Conservation (phyloP, 805 yeast species). For the Candida caryicola region DNA sequence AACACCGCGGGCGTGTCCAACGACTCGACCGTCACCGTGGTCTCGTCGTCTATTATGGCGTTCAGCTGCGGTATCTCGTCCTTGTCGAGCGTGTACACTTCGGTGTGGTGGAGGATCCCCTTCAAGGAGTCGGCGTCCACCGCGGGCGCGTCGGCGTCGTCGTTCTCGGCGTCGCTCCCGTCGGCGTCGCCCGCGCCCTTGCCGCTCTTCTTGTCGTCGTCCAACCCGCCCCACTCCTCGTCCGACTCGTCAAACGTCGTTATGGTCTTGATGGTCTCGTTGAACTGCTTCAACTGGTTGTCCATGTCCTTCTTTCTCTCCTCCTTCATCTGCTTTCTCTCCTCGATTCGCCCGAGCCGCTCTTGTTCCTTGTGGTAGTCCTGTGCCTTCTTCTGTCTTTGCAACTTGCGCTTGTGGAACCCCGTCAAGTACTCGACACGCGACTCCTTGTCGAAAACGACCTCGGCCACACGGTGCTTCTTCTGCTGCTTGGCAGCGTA, state of each 20-base stretch:
- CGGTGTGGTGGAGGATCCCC: constrained; percentile 18
- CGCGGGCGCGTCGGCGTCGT: constrained; percentile 1
- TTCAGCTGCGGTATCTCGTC: constrained; percentile 18
- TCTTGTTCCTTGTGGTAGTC: constrained; percentile 76
- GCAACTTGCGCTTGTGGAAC: constrained; percentile 88
- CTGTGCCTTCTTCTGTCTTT: constrained; percentile 83
- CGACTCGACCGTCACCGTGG: constrained; percentile 57
- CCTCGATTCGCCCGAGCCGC: constrained; percentile 67
- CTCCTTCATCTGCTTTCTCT: constrained; percentile 66
- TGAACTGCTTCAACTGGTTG: constrained; percentile 57
- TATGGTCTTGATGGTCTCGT: constrained; percentile 39
- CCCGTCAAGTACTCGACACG: constrained; percentile 87
- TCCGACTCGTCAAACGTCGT: constrained; percentile 12
- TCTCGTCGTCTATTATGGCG: constrained; percentile 44
- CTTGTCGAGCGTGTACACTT: constrained; percentile 31
- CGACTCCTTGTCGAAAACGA: constrained; percentile 76
- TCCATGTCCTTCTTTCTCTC: constrained; percentile 67
- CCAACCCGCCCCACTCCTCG: constrained; percentile 41
- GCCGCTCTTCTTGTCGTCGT: constrained; percentile 6
- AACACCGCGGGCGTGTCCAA: constrained; percentile 44
- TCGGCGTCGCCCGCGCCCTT: constrained; percentile 6
- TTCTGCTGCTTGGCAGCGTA: constrained; percentile 68
- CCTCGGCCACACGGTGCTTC: constrained; percentile 75
- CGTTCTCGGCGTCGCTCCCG: constrained; percentile 8
- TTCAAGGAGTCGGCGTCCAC: neutral